Conservation (phyloP, 768 basidiomycete genomes). For the Ramaria sp. region DNA sequence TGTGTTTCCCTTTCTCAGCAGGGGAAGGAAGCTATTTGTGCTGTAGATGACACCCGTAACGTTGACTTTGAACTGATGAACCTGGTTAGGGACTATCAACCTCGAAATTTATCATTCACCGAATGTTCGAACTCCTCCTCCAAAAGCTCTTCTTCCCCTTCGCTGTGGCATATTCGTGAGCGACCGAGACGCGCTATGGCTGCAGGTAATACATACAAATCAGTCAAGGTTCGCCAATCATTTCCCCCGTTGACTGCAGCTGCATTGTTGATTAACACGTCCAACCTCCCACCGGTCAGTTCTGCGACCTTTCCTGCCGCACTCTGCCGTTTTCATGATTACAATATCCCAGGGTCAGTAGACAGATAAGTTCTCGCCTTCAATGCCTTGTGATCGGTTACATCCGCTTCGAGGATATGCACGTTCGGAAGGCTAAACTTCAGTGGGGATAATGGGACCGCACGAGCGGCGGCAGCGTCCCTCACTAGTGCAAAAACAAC, state of each 20-base stretch:
- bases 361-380: slow-evolving; percentile 15
- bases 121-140: slow-evolving; percentile 14
- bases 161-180: neutral
- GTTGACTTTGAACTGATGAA: slow-evolving; percentile 21
- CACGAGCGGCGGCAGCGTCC: slow-evolving; percentile 12
- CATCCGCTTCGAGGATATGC: slow-evolving; percentile 26
- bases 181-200: neutral
- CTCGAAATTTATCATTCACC: slow-evolving; percentile 1
- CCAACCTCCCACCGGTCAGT: slow-evolving; percentile 21
- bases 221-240: neutral
- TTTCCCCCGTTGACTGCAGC: slow-evolving; percentile 12
- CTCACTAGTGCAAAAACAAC: slow-evolving; percentile 21
- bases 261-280: slow-evolving; percentile 30
- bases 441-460: neutral
- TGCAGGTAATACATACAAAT: neutral
- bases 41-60: slow-evolving; percentile 25
- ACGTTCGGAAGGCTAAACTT: slow-evolving; percentile 15
- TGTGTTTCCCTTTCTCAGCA: slow-evolving; percentile 21
- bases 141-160: slow-evolving; percentile 10
- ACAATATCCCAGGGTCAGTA: too few relatives aligned
- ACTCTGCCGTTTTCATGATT: too few relatives aligned
- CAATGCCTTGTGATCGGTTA: slow-evolving; percentile 20
- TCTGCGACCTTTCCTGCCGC: slow-evolving; percentile 9
- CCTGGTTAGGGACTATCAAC: neutral
- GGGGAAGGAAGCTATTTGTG: slow-evolving; percentile 29